Conservation (phyloP, 495 filamentous ascomycete species). For the Lasiosphaeria hispida region DNA sequence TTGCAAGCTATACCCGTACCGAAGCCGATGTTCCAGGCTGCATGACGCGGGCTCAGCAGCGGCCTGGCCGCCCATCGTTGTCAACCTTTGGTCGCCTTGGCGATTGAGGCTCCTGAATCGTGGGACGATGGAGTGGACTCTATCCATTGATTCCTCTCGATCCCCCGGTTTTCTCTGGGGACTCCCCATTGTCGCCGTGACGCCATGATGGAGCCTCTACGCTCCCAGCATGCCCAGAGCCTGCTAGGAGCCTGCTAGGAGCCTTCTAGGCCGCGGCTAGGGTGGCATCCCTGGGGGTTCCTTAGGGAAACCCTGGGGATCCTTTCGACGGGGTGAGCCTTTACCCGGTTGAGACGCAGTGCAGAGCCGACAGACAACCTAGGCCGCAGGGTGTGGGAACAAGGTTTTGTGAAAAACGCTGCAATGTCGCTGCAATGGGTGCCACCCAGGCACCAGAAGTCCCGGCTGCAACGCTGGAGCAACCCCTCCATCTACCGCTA, state of each 20-base stretch:
- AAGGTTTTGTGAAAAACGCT: slow-evolving; percentile 10
- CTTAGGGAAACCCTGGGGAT: neutral
- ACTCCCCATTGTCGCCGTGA: neutral
- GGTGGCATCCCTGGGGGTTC: neutral
- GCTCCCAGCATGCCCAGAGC: too few species aligned
- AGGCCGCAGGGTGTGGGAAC: slow-evolving; percentile 7
- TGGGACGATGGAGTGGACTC: neutral
- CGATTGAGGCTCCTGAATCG: neutral
- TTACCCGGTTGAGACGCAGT: slow-evolving; percentile 19
- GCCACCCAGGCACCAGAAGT: slow-evolving; percentile 7
- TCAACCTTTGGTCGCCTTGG: neutral
- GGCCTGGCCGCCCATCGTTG: neutral
- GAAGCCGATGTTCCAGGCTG: slow-evolving; percentile 9
- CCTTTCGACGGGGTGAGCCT: slow-evolving; percentile 17
- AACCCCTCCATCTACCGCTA: slow-evolving; percentile 17
- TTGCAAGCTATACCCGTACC: slow-evolving; percentile 1
- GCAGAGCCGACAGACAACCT: neutral
- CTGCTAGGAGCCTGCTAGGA: too few species aligned
- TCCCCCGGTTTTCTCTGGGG: neutral
- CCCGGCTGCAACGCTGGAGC: slow-evolving; percentile 2
- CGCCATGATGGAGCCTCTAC: neutral
- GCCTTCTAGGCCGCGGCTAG: neutral
- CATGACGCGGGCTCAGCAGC: slow-evolving; percentile 11
- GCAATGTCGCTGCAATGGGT: neutral
- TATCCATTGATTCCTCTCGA: neutral